Base-by-base conservation (phyloP, 2,329 filamentous ascomycete species). In the Microcyclospora pomicola region DNA sequence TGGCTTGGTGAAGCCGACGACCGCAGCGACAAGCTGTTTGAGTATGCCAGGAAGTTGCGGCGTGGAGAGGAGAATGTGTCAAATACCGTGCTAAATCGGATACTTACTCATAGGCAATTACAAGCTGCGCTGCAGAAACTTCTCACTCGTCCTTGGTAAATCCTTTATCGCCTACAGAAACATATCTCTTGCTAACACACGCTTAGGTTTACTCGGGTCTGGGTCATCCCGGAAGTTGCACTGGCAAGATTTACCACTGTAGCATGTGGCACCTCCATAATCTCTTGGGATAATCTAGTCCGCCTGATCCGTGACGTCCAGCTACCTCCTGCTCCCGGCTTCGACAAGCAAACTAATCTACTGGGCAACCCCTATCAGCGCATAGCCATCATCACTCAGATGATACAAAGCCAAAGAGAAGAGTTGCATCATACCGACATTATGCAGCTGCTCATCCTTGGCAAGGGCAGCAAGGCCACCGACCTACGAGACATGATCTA, bases 371-470 rank as follows among this genome's bases (percentile, higher is more conserved):
- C 51, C 3, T 46, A 50, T 11, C 51, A 54, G 33, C 46, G 53
- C 6, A 49, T 55, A 13, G 52, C 53, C 3, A 54, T 55, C 32
- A 46, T 55, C 15, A 49, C 50, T 9, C 49, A 55, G 27, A 54
- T 54, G 49, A 49, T 45, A 33, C 43, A 49, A 2, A 49, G 47
- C 13, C 53, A 54, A 34, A 45, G 45, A 34, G 43, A 49, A 24
- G 40, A 38, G 9, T 41, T 42, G 11, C 39, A 39, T 4, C 51
- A 54, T 35, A 53, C 51, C 10, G 51, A 55, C 40, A 51, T 55
- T 28, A 49, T 45, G 6, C 51, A 54, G 31, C 39, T 55, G 2
- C 43, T 55, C n/a, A 54, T 55, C 27, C 43, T 55, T 3, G 50
- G 46, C 16, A 55, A 55, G 36, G 46, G 42, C 29, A 54, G 53